Conservation (phyloP, 2,329 filamentous ascomycete genomes). For the Penicillium decumbens region DNA sequence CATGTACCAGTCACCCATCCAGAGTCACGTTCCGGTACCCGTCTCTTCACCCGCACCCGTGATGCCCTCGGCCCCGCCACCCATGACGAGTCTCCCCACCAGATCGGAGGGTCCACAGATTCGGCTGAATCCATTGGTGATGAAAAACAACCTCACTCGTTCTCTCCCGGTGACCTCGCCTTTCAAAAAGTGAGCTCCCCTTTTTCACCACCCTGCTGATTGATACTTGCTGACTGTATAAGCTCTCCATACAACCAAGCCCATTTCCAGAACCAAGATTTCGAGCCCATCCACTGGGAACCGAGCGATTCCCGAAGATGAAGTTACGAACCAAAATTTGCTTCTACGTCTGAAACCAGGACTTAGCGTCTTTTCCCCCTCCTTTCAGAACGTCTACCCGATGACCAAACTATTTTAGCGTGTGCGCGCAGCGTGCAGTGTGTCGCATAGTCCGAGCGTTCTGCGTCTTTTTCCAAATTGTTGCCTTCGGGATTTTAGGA, state of each 20-base stretch:
- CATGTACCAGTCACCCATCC: conserved; percentile 33
- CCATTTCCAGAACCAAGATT: conserved; percentile 45
- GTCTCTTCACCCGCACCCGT: conserved; percentile 28
- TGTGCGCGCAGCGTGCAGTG: conserved; percentile 7
- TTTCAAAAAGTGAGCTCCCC: conserved; percentile 38
- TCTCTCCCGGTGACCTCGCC: conserved; percentile 39
- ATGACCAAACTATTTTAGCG: conserved; percentile 20
- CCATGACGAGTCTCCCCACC: conserved; percentile 32
- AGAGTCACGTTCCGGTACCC: conserved; percentile 22
- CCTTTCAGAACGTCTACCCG: neutral
- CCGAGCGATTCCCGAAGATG: conserved; percentile 38
- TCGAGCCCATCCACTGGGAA: conserved; percentile 45
- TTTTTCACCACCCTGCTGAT: too few relatives aligned
- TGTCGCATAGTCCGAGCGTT: conserved; percentile 22
- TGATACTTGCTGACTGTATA: neutral
- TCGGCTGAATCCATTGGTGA: conserved; percentile 40
- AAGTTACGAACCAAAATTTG: neutral
- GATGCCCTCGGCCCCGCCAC: conserved; percentile 26
- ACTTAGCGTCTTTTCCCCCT: conserved; percentile 5
- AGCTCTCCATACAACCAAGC: conserved; percentile 46
- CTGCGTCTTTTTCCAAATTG: conserved; percentile 7
- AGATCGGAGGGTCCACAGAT: conserved; percentile 39
- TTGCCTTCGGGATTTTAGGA: neutral
- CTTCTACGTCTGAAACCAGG: conserved; percentile 1
- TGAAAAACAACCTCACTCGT: conserved; percentile 39